Conservation (phyloP, 139 green algal genomes). For the Medakamo hakoo region DNA sequence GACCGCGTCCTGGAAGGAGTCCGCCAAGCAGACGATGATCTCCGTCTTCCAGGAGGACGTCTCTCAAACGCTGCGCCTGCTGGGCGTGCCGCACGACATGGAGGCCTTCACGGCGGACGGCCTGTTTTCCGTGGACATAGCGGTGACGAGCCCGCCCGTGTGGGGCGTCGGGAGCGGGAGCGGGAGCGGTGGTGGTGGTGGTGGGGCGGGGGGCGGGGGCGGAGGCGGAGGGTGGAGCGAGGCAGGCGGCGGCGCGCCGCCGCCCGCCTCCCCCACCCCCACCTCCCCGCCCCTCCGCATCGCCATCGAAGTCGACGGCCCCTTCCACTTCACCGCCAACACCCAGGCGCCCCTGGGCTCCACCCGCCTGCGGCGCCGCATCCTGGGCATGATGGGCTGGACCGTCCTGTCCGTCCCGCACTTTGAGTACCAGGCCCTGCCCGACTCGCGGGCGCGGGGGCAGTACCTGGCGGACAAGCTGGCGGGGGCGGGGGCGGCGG, state of each 20-base stretch:
- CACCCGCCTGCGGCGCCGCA: conserved; percentile 25
- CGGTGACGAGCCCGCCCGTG: conserved; percentile 3
- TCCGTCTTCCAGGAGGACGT: conserved; percentile 29
- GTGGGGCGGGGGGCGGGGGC: background rate
- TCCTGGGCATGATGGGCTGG: conserved; percentile 26
- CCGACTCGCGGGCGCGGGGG: too few relatives aligned
- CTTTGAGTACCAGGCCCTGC: too few relatives aligned
- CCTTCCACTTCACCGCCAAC: conserved; percentile 36
- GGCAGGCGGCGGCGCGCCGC: background rate
- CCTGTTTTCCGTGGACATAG: conserved; percentile 32
- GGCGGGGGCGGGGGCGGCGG: too few relatives aligned
- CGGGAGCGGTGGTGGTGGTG: background rate
- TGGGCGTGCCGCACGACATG: conserved; percentile 23
- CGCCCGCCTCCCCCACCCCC: background rate
- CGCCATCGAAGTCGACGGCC: conserved; percentile 34
- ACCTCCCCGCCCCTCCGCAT: conserved; percentile 11
- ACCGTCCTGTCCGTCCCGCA: conserved; percentile 26
- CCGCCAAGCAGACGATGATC: conserved; percentile 9
- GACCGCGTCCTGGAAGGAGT: background rate
- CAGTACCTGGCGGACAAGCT: too few relatives aligned
- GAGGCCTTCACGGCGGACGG: conserved; percentile 22
- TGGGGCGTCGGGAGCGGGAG: background rate
- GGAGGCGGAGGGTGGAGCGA: background rate
- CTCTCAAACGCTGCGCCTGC: conserved; percentile 9
- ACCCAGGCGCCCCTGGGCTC: conserved; percentile 22